Percentiles rank a stretch among this genome's conserved stretches.
Evolutionary conservation across 352 stramenopile genomes (phyloP).

Genomic region (Phytopythium delawarense): DNA sequence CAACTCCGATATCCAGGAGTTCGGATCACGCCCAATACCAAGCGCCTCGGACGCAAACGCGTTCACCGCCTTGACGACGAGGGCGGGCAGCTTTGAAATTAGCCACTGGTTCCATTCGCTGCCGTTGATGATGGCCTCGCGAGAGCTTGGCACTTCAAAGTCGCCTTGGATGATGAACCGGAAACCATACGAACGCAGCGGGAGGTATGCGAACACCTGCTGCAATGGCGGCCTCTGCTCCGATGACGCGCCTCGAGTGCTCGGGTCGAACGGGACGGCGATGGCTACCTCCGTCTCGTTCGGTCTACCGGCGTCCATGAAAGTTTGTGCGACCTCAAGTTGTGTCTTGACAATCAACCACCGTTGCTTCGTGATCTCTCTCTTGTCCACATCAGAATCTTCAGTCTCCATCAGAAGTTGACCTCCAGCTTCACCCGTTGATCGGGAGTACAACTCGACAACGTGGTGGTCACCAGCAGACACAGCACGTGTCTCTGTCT

Average conservation of each 20-base stretch:
- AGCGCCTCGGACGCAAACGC: conserved; percentile 13
- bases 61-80: conserved; percentile 30
- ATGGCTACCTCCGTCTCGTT: conserved; percentile 52
- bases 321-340: conserved; percentile 13
- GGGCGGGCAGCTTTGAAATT: conserved; percentile 53
- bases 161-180: conserved; percentile 85
- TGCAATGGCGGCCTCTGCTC: conserved; percentile 48
- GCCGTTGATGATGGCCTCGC: conserved; percentile 76
- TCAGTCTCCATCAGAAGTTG: conserved; percentile 7
- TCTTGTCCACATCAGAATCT: neutral
- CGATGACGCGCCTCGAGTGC: conserved; percentile 4
- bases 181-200: conserved; percentile 76
- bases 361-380: conserved; percentile 26
- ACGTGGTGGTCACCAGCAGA: conserved; percentile 11
- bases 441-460: conserved; percentile 38
- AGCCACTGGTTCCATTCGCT: conserved; percentile 90
- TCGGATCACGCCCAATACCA: neutral
- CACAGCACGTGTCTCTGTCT: conserved; percentile 27
- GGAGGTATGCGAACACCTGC: conserved; percentile 82
- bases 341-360: conserved; percentile 61
- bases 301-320: conserved; percentile 5
- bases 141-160: conserved; percentile 83
- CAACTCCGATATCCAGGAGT: conserved; percentile 8
- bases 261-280: conserved; percentile 28
- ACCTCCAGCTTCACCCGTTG: neutral